Conservation (phyloP, 208 protist species). For the Leptomonas pyrrhocoris region DNA sequence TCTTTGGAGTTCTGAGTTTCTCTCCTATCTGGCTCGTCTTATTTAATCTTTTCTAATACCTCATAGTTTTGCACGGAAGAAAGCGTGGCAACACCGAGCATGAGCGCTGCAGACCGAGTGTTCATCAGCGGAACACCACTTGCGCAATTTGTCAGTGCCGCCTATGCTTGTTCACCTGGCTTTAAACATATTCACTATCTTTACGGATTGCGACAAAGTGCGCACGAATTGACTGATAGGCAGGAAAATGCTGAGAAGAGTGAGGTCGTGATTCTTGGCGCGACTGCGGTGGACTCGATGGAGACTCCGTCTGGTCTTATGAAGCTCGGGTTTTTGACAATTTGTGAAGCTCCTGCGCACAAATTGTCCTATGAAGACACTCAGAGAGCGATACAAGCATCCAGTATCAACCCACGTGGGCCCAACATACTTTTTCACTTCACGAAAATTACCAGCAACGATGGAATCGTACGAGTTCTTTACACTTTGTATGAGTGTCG, state of each 20-base stretch:
- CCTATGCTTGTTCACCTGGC: constrained; percentile 16
- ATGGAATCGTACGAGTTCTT: constrained; percentile 12
- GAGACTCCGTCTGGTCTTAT: not conserved
- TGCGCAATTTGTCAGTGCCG: constrained; percentile 49
- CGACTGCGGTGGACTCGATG: constrained; percentile 6
- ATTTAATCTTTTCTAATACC: not conserved
- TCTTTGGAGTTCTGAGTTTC: too few relatives aligned
- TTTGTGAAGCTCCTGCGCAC: constrained; percentile 51
- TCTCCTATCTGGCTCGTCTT: too few relatives aligned
- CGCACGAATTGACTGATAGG: constrained; percentile 42
- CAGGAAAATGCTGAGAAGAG: constrained; percentile 22
- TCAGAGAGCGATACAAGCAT: constrained; percentile 16
- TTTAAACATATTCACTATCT: constrained; percentile 40
- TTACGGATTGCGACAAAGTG: constrained; percentile 41
- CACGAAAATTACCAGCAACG: constrained; percentile 11
- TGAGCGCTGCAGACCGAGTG: constrained; percentile 31
- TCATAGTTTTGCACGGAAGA: not conserved
- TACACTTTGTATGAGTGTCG: constrained; percentile 18
- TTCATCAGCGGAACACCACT: constrained; percentile 55
- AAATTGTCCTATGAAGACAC: constrained; percentile 65
- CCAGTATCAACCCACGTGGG: not conserved
- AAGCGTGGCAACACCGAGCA: not conserved
- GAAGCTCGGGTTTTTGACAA: constrained; percentile 42
- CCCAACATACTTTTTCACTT: constrained; percentile 34
- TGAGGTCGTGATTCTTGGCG: constrained; percentile 45